phyloP scores from a whole-genome alignment of 192 early-diverging fungal genomes.

The Phycomyces nitens region DNA sequence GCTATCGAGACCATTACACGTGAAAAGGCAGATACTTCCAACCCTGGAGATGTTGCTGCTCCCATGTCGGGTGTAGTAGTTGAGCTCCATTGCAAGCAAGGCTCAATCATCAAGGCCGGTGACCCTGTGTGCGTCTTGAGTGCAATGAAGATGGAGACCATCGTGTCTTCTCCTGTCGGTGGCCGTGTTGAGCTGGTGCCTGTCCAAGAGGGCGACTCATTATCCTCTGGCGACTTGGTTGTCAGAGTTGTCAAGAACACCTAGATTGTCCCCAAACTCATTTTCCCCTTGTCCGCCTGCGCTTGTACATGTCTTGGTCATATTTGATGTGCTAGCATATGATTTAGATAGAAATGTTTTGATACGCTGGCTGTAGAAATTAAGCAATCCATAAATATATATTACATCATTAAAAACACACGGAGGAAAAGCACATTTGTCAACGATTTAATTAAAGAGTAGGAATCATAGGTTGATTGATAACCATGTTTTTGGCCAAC shows the following conservation, averaged over 20 bases:
- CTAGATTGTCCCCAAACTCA: not conserved
- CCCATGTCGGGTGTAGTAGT: slow-evolving; percentile 96
- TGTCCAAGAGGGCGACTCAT: slow-evolving; percentile 71
- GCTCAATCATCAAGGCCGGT: slow-evolving; percentile 82
- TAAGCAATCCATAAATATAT: too few relatives aligned
- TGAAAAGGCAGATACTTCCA: slow-evolving; percentile 70
- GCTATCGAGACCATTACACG: slow-evolving; percentile 58
- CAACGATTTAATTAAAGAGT: not conserved
- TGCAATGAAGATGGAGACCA: slow-evolving; percentile 98
- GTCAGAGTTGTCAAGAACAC: slow-evolving; percentile 57
- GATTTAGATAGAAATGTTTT: too few relatives aligned
- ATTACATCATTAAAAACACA: not conserved
- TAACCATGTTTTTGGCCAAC: not conserved
- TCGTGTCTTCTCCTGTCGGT: slow-evolving; percentile 76
- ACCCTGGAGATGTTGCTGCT: slow-evolving; percentile 82
- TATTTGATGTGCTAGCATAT: too few relatives aligned
- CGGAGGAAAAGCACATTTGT: not conserved
- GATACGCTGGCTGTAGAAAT: too few relatives aligned
- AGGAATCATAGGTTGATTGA: not conserved
- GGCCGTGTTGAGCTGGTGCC: slow-evolving; percentile 70
- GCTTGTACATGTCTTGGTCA: too few relatives aligned
- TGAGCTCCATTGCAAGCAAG: slow-evolving; percentile 83
- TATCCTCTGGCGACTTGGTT: slow-evolving; percentile 83
- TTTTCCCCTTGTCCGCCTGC: too few relatives aligned
- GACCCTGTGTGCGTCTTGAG: slow-evolving; percentile 88